These are phyloP conservation scores for Cicer judaicum DNA, from an alignment of 306 rosid genomes.

Conservation along the genomic window DNA sequence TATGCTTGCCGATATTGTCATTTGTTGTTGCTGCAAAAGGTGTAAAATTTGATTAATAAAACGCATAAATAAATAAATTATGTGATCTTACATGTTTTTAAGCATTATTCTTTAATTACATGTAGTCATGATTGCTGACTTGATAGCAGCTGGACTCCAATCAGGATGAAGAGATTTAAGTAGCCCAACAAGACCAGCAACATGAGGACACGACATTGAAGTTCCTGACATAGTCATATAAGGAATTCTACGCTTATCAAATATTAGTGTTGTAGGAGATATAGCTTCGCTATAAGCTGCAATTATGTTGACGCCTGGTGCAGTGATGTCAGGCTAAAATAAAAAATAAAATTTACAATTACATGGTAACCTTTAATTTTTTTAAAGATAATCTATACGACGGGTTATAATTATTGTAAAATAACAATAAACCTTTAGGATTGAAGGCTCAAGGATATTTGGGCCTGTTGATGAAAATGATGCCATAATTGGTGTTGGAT, in stretches of 20 bases:
- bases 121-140: slow-evolving; percentile 73
- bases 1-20: slow-evolving; percentile 33
- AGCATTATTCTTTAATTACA: slow-evolving; percentile 37
- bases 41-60: neutral
- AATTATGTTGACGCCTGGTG: slow-evolving; percentile 61
- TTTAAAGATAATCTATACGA: neutral
- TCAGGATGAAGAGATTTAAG: slow-evolving; percentile 57
- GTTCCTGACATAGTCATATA: slow-evolving; percentile 31
- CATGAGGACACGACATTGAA: slow-evolving; percentile 75
- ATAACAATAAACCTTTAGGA: slow-evolving; percentile 66
- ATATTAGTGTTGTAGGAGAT: neutral
- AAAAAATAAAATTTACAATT: slow-evolving; percentile 8
- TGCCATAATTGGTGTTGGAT: slow-evolving; percentile 63
- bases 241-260: slow-evolving; percentile 29
- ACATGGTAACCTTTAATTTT: neutral
- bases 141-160: slow-evolving; percentile 74
- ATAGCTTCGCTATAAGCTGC: slow-evolving; percentile 42
- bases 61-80: neutral
- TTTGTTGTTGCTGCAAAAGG: slow-evolving; percentile 45
- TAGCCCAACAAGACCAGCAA: slow-evolving; percentile 61
- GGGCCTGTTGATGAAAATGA: slow-evolving; percentile 89
- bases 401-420: neutral
- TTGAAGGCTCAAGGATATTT: slow-evolving; percentile 38
- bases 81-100: neutral
- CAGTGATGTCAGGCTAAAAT: slow-evolving; percentile 55